Conservation (phyloP, 371 early-diverging fungal species). For the Circinella minor region DNA sequence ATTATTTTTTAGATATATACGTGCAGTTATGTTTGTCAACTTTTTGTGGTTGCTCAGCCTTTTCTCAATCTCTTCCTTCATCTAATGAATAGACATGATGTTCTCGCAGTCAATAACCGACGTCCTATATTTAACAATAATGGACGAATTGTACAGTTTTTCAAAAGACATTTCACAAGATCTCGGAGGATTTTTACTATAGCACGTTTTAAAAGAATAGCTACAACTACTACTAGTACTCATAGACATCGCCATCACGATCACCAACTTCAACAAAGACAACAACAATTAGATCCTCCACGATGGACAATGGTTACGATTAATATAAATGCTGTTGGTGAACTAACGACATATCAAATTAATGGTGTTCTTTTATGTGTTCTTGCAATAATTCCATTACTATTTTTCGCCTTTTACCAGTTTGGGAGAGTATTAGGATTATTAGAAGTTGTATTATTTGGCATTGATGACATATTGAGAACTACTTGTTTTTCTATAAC, state of each 20-base stretch:
- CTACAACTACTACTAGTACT: too few relatives aligned
- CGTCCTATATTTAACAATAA: neutral
- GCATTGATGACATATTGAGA: slow-evolving; percentile 7
- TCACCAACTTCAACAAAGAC: neutral
- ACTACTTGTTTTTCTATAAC: neutral
- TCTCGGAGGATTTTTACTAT: slow-evolving; percentile 3
- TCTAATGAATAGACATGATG: slow-evolving; percentile 4
- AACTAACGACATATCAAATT: slow-evolving; percentile 13
- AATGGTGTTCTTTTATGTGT: slow-evolving; percentile 11
- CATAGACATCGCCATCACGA: too few relatives aligned
- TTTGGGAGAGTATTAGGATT: slow-evolving; percentile 10
- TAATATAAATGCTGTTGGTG: slow-evolving; percentile 4
- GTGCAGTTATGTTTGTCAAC: neutral
- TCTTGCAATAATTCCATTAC: neutral
- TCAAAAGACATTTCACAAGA: neutral
- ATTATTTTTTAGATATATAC: neutral
- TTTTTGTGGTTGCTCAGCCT: neutral
- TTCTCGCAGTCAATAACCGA: neutral
- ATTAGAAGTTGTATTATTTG: slow-evolving; percentile 12
- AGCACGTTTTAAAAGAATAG: too few relatives aligned
- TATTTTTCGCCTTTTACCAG: slow-evolving; percentile 19
- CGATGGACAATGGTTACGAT: slow-evolving; percentile 10
- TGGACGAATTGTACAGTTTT: neutral
- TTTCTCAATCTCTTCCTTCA: neutral
- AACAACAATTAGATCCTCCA: neutral